phyloP scores from a whole-genome alignment of 345 rosid species.

The Sonneratia caseolaris region DNA sequence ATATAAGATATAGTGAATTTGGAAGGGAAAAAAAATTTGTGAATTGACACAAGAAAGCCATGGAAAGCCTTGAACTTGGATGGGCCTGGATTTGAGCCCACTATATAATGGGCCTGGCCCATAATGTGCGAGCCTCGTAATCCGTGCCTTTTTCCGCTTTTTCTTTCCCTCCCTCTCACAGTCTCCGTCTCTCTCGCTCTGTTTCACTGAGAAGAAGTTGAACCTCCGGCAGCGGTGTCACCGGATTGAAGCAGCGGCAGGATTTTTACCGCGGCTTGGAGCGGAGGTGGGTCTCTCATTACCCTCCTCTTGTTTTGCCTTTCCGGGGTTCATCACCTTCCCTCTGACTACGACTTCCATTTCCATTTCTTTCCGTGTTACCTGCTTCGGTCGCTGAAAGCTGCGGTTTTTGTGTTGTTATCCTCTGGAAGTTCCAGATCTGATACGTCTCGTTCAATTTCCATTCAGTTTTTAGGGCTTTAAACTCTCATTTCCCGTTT shows the following conservation, averaged over 20 bases:
- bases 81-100: too few species aligned
- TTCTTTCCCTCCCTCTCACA: too few species aligned
- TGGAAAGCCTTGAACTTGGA: too few species aligned
- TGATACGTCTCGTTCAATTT: background rate
- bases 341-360: background rate
- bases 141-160: too few species aligned
- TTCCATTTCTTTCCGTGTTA: background rate
- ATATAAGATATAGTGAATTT: too few species aligned
- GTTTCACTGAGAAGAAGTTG: background rate
- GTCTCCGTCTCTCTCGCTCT: background rate
- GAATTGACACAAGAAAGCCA: too few species aligned
- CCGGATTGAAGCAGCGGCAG: background rate
- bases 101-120: too few species aligned
- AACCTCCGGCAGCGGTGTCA: background rate
- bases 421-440: slow-evolving; percentile 4
- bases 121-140: too few species aligned
- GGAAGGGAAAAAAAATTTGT: too few species aligned
- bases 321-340: background rate
- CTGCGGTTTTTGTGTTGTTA: background rate
- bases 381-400: background rate
- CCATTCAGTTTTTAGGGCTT: too few species aligned
- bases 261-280: background rate
- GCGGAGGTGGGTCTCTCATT: background rate
- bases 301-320: background rate
- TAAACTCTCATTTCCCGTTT: too few species aligned